Evolutionary conservation across 768 basidiomycete species (phyloP).

Genomic region (Kwoniella botswanensis): DNA sequence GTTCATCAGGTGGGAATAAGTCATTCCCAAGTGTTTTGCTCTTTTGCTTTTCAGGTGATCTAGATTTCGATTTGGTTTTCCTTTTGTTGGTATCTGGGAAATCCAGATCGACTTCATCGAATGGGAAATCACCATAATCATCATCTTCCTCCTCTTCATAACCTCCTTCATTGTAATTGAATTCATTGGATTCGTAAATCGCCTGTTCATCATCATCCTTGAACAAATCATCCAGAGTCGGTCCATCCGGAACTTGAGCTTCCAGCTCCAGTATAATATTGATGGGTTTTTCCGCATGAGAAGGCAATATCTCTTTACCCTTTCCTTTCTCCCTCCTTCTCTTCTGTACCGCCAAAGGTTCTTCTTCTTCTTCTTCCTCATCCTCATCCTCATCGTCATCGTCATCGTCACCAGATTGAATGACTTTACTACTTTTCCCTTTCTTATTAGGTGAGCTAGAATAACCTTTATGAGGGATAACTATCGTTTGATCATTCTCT

Average conservation of each 20-base stretch:
- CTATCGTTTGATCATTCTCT: not conserved
- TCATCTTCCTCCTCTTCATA: not conserved
- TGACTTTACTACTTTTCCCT: slow-evolving; percentile 7
- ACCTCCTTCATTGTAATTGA: not conserved
- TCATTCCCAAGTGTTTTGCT: not conserved
- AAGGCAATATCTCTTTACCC: not conserved
- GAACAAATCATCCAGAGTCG: slow-evolving; percentile 1
- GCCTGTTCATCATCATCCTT: not conserved
- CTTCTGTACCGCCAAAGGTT: slow-evolving; percentile 1
- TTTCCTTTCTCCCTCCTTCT: slow-evolving; percentile 4
- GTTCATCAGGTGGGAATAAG: not conserved
- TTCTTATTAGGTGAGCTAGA: not conserved
- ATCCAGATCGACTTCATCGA: slow-evolving; percentile 22
- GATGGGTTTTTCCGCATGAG: not conserved
- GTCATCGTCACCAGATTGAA: slow-evolving; percentile 18
- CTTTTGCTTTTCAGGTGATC: slow-evolving; percentile 6
- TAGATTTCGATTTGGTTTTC: slow-evolving; percentile 6
- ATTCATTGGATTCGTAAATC: too few species aligned
- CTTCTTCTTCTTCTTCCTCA: not conserved
- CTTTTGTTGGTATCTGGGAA: not conserved
- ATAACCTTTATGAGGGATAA: not conserved
- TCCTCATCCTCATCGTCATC: slow-evolving; percentile 2
- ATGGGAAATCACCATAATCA: slow-evolving; percentile 24
- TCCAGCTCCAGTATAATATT: not conserved
- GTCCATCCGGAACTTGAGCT: too few species aligned